phyloP scores from a whole-genome alignment of 2,329 filamentous ascomycete species.

The Ciborinia camelliae region DNA sequence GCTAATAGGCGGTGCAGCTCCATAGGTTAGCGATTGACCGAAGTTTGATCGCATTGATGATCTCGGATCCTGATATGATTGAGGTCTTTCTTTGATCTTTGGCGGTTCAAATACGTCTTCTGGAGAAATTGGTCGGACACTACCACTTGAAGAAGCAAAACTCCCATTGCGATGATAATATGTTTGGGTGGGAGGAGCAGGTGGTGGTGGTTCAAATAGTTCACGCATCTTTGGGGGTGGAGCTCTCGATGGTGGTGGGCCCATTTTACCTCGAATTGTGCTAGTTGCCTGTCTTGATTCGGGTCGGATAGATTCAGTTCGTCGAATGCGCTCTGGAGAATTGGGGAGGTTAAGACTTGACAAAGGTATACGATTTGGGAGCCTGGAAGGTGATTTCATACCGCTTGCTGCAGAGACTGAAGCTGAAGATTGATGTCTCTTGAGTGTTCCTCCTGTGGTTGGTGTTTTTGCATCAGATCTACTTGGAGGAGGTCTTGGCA shows the following conservation, averaged over 20 bases:
- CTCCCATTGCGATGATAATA: conserved; percentile 50
- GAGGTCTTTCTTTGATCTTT: conserved; percentile 38
- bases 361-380: conserved; percentile 67
- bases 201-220: conserved; percentile 54
- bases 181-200: conserved; percentile 49
- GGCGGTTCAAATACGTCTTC: conserved; percentile 77
- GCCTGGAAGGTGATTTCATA: conserved; percentile 59
- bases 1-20: conserved; percentile 30
- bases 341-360: conserved; percentile 69
- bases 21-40: conserved; percentile 30
- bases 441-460: conserved; percentile 40
- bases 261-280: conserved; percentile 43
- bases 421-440: conserved; percentile 32
- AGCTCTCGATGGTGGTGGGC: conserved; percentile 56
- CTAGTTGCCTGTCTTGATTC: conserved; percentile 35
- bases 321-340: conserved; percentile 66
- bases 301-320: conserved; percentile 24
- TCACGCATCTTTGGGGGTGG: conserved; percentile 94
- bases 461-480: conserved; percentile 51
- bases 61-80: conserved; percentile 42
- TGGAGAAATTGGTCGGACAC: conserved; percentile 60
- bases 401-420: conserved; percentile 22
- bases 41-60: conserved; percentile 44
- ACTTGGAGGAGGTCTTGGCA: conserved; percentile 29
- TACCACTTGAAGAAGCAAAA: conserved; percentile 47